Percentiles rank a stretch among this genome's conserved stretches.
Conservation (phyloP, 2,329 filamentous ascomycete genomes). For the Microsporum canis region DNA sequence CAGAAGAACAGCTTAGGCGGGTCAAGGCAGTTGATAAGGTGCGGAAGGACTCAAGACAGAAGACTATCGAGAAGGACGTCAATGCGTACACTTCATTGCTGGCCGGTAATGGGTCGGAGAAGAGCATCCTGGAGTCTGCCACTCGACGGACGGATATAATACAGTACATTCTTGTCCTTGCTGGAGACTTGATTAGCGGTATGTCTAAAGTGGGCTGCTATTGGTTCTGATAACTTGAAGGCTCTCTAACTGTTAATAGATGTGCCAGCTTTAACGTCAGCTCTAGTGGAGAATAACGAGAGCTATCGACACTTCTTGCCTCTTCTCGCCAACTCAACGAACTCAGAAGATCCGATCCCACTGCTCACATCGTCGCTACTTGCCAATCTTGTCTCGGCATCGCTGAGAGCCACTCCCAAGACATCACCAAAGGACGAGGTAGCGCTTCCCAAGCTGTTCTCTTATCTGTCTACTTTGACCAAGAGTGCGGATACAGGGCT, state of each 20-base stretch:
- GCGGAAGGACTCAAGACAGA: conserved; percentile 76
- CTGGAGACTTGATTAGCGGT: conserved; percentile 82
- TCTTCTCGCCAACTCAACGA: conserved; percentile 70
- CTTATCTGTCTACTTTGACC: conserved; percentile 71
- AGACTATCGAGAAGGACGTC: conserved; percentile 68
- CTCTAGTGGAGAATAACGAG: conserved; percentile 59
- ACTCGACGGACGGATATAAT: conserved; percentile 80
- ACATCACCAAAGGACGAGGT: conserved; percentile 52
- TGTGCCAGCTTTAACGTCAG: conserved; percentile 64
- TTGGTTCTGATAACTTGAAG: not conserved
- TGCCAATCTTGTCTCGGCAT: conserved; percentile 60
- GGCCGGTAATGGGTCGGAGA: conserved; percentile 53
- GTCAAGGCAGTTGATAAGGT: conserved; percentile 96
- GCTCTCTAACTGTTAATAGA: conserved; percentile 41
- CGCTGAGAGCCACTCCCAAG: conserved; percentile 50
- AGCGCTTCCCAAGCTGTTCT: conserved; percentile 70
- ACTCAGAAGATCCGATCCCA: conserved; percentile 76
- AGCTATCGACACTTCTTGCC: conserved; percentile 70
- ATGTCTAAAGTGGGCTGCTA: conserved; percentile 19
- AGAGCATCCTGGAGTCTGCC: conserved; percentile 74
- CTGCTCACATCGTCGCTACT: conserved; percentile 83
- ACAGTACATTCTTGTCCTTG: conserved; percentile 85
- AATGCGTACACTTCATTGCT: conserved; percentile 71
- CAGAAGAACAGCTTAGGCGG: conserved; percentile 84
- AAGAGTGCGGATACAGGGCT: conserved; percentile 79